Evolutionary conservation across 78 protist genomes (phyloP).

Genomic region (Speleostelium caveatum): DNA sequence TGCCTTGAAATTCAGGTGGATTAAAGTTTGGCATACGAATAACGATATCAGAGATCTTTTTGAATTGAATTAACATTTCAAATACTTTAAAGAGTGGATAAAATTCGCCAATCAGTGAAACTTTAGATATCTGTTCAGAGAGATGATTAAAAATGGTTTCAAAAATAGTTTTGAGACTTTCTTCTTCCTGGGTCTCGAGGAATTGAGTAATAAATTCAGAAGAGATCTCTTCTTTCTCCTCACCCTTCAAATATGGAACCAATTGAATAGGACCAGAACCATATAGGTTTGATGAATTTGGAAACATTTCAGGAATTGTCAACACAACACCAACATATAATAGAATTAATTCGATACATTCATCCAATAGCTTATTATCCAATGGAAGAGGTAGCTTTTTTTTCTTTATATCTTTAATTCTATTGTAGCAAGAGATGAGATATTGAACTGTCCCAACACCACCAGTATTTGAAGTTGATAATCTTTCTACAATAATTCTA

Average conservation of each 20-base stretch:
- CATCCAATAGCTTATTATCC: constrained; percentile 7
- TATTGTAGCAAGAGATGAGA: constrained; percentile 27
- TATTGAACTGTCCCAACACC: constrained; percentile 25
- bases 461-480: not conserved
- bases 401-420: constrained; percentile 33
- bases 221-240: constrained; percentile 33
- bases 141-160: not conserved
- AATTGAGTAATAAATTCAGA: constrained; percentile 29
- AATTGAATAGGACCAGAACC: constrained; percentile 55
- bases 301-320: constrained; percentile 71
- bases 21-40: constrained; percentile 25
- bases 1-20: constrained; percentile 20
- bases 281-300: constrained; percentile 12
- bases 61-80: constrained; percentile 52
- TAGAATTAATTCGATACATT: constrained; percentile 33
- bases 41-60: constrained; percentile 33
- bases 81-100: constrained; percentile 37
- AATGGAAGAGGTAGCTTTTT: not conserved
- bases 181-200: constrained; percentile 31
- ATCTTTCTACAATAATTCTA: constrained; percentile 59
- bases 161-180: constrained; percentile 21
- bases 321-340: constrained; percentile 42
- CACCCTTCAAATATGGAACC: constrained; percentile 40
- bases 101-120: constrained; percentile 34
- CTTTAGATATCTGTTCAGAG: not conserved